A percentile compares a stretch with the other conserved stretches of the same genome.
phyloP scores from a whole-genome alignment of 2,329 filamentous ascomycete species.

The Curvularia hawaiiensis region DNA sequence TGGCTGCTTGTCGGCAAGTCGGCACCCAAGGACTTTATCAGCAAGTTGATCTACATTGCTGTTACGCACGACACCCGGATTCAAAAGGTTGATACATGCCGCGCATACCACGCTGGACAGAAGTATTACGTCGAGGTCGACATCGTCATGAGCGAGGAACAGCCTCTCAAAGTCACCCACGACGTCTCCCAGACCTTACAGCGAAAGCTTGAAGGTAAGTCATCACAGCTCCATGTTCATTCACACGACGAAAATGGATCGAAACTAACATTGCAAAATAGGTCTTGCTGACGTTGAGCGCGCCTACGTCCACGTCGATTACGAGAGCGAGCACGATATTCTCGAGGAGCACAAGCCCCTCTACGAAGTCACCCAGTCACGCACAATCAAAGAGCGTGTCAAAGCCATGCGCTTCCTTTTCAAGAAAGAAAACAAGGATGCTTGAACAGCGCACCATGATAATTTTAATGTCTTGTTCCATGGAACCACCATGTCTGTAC shows the following conservation, averaged over 20 bases:
- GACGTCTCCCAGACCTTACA: slow-evolving; percentile 65
- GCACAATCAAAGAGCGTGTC: slow-evolving; percentile 42
- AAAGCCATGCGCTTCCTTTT: slow-evolving; percentile 33
- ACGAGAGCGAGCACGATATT: slow-evolving; percentile 48
- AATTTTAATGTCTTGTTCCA: slow-evolving; percentile 1
- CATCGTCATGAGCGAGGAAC: slow-evolving; percentile 63
- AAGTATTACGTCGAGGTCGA: slow-evolving; percentile 68
- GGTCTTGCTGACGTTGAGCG: slow-evolving; percentile 48
- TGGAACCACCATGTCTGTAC: not conserved
- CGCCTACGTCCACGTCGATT: slow-evolving; percentile 59
- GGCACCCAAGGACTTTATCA: slow-evolving; percentile 62
- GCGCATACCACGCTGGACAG: slow-evolving; percentile 66
- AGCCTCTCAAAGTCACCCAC: slow-evolving; percentile 62
- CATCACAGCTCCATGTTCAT: slow-evolving; percentile 9
- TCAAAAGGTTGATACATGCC: slow-evolving; percentile 63
- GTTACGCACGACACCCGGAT: slow-evolving; percentile 61
- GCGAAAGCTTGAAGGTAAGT: slow-evolving; percentile 62
- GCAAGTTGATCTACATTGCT: slow-evolving; percentile 61
- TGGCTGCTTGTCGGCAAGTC: slow-evolving; percentile 66
- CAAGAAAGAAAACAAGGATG: slow-evolving; percentile 15
- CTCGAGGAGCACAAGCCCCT: slow-evolving; percentile 49
- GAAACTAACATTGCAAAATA: slow-evolving; percentile 14
- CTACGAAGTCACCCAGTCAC: slow-evolving; percentile 41
- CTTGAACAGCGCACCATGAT: not conserved
- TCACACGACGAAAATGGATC: not conserved